Conservation (phyloP, 2,329 filamentous ascomycete genomes). For the Phialophora macrospora region DNA sequence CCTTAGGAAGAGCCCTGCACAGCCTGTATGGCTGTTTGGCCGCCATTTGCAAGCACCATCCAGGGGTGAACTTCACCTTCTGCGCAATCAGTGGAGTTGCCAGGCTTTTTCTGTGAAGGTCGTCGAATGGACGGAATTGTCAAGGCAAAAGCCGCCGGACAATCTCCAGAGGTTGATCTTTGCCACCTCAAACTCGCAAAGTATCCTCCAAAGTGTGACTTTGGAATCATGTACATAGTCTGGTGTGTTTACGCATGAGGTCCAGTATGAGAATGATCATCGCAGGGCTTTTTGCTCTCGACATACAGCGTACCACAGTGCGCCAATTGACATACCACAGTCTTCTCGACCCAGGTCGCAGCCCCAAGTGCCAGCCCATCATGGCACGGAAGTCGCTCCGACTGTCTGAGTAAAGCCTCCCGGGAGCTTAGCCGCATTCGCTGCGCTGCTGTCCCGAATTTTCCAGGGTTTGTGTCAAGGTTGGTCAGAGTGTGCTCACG, state of each 20-base stretch:
- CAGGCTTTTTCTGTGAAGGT: background rate
- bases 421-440: background rate
- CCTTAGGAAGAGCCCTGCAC: constrained; percentile 1
- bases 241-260: too few relatives aligned
- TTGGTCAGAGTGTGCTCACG: background rate
- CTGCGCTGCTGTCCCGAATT: background rate
- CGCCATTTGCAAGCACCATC: background rate
- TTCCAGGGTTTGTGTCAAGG: background rate
- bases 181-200: background rate
- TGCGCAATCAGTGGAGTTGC: background rate
- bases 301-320: background rate
- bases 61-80: background rate
- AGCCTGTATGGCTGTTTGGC: background rate
- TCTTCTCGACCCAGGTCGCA: background rate
- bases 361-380: background rate
- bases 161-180: background rate
- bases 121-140: background rate
- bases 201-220: background rate
- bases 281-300: background rate
- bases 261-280: background rate
- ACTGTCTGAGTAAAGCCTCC: background rate
- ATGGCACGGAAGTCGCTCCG: background rate
- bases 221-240: background rate
- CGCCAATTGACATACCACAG: background rate
- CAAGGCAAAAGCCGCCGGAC: background rate